phyloP scores from a whole-genome alignment of 441 rosid species.

The Croton setiger region DNA sequence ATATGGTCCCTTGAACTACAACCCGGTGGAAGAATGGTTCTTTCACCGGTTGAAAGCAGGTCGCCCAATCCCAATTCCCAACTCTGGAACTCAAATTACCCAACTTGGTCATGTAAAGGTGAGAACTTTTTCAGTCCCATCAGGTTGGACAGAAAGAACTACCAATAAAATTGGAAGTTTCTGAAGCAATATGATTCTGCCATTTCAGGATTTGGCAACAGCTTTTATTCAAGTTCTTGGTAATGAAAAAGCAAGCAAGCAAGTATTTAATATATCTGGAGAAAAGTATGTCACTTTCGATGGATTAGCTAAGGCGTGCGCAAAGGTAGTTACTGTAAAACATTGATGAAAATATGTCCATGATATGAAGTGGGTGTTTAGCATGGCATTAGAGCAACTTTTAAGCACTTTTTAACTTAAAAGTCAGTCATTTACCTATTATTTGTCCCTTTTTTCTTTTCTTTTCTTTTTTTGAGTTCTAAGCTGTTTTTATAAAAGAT shows the following conservation, averaged over 20 bases:
- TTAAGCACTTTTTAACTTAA: no score
- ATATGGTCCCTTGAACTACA: constrained; percentile 94
- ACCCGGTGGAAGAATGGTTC: constrained; percentile 99
- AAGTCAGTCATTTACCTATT: no score
- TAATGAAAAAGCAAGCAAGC: constrained; percentile 76
- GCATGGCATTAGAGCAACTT: no score
- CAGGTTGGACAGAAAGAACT: background rate
- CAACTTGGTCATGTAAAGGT: constrained; percentile 98
- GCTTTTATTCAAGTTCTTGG: constrained; percentile 74
- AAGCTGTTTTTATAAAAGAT: no score
- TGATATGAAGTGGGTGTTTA: no score
- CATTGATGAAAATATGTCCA: constrained; percentile 5
- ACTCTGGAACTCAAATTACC: constrained; percentile 74
- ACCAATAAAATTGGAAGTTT: background rate
- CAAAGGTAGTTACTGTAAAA: constrained; percentile 55
- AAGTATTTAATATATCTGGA: constrained; percentile 89
- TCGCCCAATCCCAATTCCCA: constrained; percentile 89
- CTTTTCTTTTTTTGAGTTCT: no score
- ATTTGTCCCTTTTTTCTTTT: background rate
- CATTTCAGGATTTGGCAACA: constrained; percentile 73
- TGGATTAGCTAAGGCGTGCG: constrained; percentile 91
- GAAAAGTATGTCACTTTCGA: constrained; percentile 86
- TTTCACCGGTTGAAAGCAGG: constrained; percentile 92
- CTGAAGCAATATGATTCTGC: constrained; percentile 21
- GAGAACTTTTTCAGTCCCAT: constrained; percentile 16